A percentile compares a stretch with the other conserved stretches of the same genome.
phyloP scores from a whole-genome alignment of 768 basidiomycete genomes.

The Agaricus sinodeliciosus region DNA sequence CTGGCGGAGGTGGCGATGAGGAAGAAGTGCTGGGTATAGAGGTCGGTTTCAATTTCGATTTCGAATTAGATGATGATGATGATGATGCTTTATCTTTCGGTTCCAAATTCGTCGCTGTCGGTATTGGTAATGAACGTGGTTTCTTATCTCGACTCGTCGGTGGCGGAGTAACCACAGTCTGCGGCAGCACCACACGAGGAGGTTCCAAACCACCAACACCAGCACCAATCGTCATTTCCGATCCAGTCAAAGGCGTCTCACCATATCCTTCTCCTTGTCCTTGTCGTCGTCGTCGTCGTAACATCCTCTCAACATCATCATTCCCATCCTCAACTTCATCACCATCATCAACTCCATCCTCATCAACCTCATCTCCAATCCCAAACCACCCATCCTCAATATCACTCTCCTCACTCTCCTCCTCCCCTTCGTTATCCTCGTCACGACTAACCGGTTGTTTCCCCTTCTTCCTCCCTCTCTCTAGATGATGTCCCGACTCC shows the following conservation, averaged over 20 bases:
- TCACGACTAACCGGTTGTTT: not conserved
- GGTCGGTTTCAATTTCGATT: slow-evolving; percentile 2
- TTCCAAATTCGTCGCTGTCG: slow-evolving; percentile 10
- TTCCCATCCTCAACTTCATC: not conserved
- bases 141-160: not conserved
- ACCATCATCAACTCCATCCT: not conserved
- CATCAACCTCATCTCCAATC: not conserved
- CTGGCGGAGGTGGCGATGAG: slow-evolving; percentile 17
- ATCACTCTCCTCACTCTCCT: slow-evolving; percentile 41
- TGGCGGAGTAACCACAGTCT: no score
- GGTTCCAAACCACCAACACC: not conserved
- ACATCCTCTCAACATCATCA: not conserved
- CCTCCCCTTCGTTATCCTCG: slow-evolving; percentile 38
- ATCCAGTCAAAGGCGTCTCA: not conserved
- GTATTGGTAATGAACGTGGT: slow-evolving; percentile 8
- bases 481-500: slow-evolving; percentile 9
- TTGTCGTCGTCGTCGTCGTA: no score
- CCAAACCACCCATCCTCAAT: slow-evolving; percentile 67
- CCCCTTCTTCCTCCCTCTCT: slow-evolving; percentile 13
- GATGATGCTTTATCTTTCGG: slow-evolving; percentile 17
- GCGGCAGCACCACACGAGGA: no score
- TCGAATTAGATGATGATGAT: slow-evolving; percentile 18
- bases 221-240: not conserved
- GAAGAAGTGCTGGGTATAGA: not conserved
- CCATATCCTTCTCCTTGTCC: not conserved